These are phyloP conservation scores for Mortierella alpina DNA, from an alignment of 192 early-diverging fungal species.

Conservation along the genomic window DNA sequence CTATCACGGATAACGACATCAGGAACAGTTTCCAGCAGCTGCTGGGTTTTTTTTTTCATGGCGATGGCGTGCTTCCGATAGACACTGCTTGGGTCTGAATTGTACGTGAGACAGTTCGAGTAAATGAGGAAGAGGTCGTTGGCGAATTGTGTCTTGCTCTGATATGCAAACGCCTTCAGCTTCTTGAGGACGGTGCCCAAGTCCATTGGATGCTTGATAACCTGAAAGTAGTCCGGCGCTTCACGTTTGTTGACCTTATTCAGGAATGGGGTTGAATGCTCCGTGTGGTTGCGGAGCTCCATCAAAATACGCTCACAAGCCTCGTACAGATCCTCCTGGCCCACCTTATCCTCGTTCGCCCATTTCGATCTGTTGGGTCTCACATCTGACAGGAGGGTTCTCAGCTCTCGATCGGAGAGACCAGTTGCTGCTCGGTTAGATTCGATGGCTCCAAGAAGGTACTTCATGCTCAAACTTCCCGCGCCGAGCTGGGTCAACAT, in stretches of 20 bases:
- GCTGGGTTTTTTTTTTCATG: constrained; percentile 81
- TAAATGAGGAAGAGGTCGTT: constrained; percentile 93
- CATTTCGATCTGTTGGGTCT: constrained; percentile 88
- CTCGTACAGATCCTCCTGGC: constrained; percentile 93
- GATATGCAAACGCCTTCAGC: constrained; percentile 82
- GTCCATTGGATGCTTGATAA: constrained; percentile 97
- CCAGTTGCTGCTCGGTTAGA: constrained; percentile 72
- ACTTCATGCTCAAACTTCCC: constrained; percentile 62
- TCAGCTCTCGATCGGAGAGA: constrained; percentile 77
- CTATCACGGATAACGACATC: constrained; percentile 82
- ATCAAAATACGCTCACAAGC: constrained; percentile 86
- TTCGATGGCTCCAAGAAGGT: constrained; percentile 81
- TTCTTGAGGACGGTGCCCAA: constrained; percentile 91
- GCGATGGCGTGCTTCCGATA: constrained; percentile 87
- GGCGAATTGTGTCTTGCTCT: constrained; percentile 88
- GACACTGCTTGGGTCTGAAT: constrained; percentile 81
- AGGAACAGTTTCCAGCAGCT: constrained; percentile 83
- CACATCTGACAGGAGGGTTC: constrained; percentile 79
- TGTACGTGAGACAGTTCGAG: constrained; percentile 92
- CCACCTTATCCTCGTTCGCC: constrained; percentile 86
- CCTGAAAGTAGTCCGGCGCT: constrained; percentile 89
- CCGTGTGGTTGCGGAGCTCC: constrained; percentile 83
- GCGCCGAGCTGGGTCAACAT: constrained; percentile 35
- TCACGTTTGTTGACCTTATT: constrained; percentile 89
- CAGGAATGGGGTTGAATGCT: constrained; percentile 87